A percentile compares a stretch with the other conserved stretches of the same genome.
Evolutionary conservation across 2,329 filamentous ascomycete species (phyloP).

Genomic region (Arthrobotrys conoides): DNA sequence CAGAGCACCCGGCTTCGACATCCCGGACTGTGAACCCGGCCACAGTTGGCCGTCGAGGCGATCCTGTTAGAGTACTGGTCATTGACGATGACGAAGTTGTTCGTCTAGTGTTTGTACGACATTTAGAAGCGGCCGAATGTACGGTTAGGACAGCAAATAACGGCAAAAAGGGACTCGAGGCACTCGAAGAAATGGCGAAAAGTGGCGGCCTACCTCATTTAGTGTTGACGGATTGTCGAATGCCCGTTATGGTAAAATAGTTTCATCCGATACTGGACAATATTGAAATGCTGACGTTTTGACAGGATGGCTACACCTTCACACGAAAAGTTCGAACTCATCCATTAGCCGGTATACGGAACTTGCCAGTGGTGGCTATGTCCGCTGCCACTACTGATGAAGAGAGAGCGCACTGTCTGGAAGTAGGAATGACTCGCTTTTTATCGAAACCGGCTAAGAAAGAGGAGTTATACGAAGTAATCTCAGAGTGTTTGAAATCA

Average conservation of each 20-base stretch:
- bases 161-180: constrained; percentile 35
- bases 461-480: constrained; percentile 53
- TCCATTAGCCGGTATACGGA: constrained; percentile 26
- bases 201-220: constrained; percentile 41
- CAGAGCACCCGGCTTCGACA: constrained; percentile 24
- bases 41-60: constrained; percentile 26
- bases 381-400: constrained; percentile 54
- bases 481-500: constrained; percentile 27
- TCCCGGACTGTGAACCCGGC: background rate
- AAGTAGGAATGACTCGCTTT: constrained; percentile 52
- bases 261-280: background rate
- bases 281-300: background rate
- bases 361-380: constrained; percentile 51
- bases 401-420: constrained; percentile 34
- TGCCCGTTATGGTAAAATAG: constrained; percentile 48
- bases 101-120: constrained; percentile 31
- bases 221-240: constrained; percentile 55
- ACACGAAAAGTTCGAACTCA: constrained; percentile 46
- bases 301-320: constrained; percentile 58
- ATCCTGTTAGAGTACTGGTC: constrained; percentile 33
- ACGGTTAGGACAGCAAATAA: constrained; percentile 38
- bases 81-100: constrained; percentile 54
- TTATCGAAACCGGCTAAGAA: constrained; percentile 53
- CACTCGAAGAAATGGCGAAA: constrained; percentile 29
- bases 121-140: constrained; percentile 39